Evolutionary conservation across 352 stramenopile genomes (phyloP).

Genomic region (Globisporangium viniferum): DNA sequence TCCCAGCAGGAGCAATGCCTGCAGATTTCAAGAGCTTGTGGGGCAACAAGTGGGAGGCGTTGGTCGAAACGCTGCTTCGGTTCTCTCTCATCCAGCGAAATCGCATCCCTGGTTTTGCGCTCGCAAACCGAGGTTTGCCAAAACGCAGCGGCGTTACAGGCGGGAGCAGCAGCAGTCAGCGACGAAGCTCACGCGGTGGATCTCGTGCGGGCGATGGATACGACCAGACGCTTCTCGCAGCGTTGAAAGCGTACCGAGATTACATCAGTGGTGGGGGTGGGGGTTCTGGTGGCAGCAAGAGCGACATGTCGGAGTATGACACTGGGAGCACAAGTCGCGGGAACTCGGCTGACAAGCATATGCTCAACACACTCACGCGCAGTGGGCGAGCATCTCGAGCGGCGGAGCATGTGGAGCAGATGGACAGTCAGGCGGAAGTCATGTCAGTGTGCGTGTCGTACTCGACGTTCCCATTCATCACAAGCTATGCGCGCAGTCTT

Average conservation of each 20-base stretch:
- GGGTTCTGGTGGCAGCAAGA: conserved; percentile 16
- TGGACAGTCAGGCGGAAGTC: conserved; percentile 65
- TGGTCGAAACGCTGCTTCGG: conserved; percentile 64
- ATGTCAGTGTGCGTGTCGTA: conserved; percentile 77
- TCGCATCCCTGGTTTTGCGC: conserved; percentile 59
- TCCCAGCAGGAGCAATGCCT: conserved; percentile 70
- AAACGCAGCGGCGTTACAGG: conserved; percentile 37
- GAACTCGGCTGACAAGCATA: conserved; percentile 30
- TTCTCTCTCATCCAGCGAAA: conserved; percentile 80
- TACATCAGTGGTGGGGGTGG: conserved; percentile 46
- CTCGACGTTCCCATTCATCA: conserved; percentile 84
- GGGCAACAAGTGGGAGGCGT: conserved; percentile 55
- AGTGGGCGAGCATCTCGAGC: conserved; percentile 52
- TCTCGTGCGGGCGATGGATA: conserved; percentile 39
- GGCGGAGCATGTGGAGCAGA: conserved; percentile 62
- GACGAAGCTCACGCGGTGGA: conserved; percentile 19
- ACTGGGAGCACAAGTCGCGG: conserved; percentile 13
- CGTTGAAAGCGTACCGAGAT: conserved; percentile 67
- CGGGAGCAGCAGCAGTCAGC: conserved; percentile 25
- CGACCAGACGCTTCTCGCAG: conserved; percentile 56
- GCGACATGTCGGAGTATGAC: conserved; percentile 29
- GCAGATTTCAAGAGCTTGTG: conserved; percentile 78
- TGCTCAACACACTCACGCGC: conserved; percentile 72
- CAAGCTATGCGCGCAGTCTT: conserved; percentile 75
- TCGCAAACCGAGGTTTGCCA: conserved; percentile 52